phyloP scores from a whole-genome alignment of 2,329 filamentous ascomycete genomes.

The Penicillium occitanis region DNA sequence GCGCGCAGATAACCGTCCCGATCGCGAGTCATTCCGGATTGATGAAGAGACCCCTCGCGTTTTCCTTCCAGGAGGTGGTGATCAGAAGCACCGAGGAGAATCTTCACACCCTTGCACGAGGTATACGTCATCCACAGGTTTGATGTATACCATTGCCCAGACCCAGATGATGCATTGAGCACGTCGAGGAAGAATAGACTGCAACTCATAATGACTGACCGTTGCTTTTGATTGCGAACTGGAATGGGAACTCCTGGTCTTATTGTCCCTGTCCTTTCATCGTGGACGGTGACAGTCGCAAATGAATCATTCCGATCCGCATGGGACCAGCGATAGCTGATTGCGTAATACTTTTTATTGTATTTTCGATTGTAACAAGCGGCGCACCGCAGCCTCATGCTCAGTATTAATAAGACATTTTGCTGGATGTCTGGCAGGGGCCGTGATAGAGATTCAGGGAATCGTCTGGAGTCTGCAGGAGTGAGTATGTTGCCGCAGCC shows the following conservation, averaged over 20 bases:
- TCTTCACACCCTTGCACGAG: not conserved
- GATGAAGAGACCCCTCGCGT: not conserved
- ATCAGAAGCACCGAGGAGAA: not conserved
- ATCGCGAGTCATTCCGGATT: not conserved
- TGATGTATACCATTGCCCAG: not conserved
- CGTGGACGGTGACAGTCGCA: not conserved
- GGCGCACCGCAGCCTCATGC: conserved; percentile 6
- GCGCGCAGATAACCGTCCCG: not conserved
- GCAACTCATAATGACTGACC: not conserved
- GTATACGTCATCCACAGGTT: not conserved
- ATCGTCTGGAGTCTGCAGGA: not conserved
- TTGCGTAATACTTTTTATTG: not conserved
- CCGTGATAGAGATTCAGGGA: conserved; percentile 5
- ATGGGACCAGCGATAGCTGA: conserved; percentile 11
- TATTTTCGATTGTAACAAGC: not conserved
- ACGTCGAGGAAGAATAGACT: conserved; percentile 11
- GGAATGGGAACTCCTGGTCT: not conserved
- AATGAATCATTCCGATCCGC: not conserved
- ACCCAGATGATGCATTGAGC: not conserved
- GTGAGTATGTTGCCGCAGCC: conserved; percentile 8
- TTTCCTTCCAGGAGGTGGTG: not conserved
- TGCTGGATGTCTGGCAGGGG: conserved; percentile 1
- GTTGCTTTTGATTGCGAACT: not conserved
- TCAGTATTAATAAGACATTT: not conserved
- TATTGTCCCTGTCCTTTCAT: not conserved